phyloP scores from a whole-genome alignment of 805 yeast species.

The Torulaspora maleeae region DNA sequence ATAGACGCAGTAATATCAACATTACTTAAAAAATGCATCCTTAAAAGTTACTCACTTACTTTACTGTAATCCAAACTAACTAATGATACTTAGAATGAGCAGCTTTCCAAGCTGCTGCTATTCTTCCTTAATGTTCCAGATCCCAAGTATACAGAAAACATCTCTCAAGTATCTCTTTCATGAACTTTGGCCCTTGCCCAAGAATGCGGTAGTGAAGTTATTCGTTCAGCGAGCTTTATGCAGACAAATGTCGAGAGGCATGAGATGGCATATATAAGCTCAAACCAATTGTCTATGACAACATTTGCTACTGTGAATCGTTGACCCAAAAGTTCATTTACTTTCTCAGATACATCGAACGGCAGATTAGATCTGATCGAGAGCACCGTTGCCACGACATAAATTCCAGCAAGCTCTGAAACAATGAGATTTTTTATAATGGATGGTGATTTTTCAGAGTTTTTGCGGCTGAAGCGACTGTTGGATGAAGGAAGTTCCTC shows the following conservation, averaged over 20 bases:
- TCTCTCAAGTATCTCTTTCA: background rate
- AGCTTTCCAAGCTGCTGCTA: no score
- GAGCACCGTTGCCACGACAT: conserved; percentile 39
- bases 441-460: conserved; percentile 26
- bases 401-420: conserved; percentile 39
- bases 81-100: no score
- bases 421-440: conserved; percentile 39
- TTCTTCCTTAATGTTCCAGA: no score
- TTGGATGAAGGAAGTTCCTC: conserved; percentile 22
- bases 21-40: background rate
- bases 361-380: conserved; percentile 40
- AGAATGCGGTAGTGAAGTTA: conserved; percentile 3
- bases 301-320: conserved; percentile 28
- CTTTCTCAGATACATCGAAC: conserved; percentile 30
- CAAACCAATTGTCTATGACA: conserved; percentile 41
- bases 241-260: conserved; percentile 32
- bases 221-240: conserved; percentile 29
- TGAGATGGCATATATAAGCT: conserved; percentile 35
- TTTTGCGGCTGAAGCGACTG: background rate
- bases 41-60: background rate
- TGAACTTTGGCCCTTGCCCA: background rate
- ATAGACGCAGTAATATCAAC: background rate
- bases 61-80: no score
- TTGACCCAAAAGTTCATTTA: conserved; percentile 34
- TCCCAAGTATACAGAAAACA: background rate